Evolutionary conservation across 1,284 basidiomycete genomes (phyloP).

Genomic region (Kwoniella shivajii): DNA sequence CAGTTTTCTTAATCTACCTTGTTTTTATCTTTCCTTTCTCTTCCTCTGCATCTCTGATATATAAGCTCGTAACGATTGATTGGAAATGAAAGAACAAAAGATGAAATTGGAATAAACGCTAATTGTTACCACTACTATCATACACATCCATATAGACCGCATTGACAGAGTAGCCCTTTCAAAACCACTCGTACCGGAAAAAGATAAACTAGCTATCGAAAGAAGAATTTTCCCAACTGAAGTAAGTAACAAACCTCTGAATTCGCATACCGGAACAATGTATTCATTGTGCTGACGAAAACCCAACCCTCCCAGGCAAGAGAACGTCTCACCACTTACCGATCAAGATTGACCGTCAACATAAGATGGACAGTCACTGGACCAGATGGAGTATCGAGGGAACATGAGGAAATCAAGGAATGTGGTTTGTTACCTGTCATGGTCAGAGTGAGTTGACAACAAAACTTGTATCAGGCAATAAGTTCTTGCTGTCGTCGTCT

Average conservation of each 20-base stretch:
- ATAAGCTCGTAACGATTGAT: background rate
- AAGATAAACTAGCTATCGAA: constrained; percentile 73
- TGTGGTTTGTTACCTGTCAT: constrained; percentile 95
- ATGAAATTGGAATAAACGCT: background rate
- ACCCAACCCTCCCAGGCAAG: constrained; percentile 64
- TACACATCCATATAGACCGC: constrained; percentile 64
- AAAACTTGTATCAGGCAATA: background rate
- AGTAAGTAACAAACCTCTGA: constrained; percentile 57
- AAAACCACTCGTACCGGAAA: constrained; percentile 84
- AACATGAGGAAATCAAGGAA: constrained; percentile 74
- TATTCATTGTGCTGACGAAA: background rate
- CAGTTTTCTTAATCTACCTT: constrained; percentile 52
- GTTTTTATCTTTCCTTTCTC: too few relatives aligned
- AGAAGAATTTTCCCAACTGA: constrained; percentile 85
- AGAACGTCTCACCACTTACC: constrained; percentile 89
- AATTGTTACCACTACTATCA: background rate
- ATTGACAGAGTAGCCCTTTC: constrained; percentile 84
- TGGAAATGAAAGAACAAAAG: background rate
- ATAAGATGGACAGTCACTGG: constrained; percentile 80
- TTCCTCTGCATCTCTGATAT: background rate
- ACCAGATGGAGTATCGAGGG: constrained; percentile 57
- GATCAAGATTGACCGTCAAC: constrained; percentile 86
- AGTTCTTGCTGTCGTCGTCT: background rate
- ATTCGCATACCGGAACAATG: background rate
- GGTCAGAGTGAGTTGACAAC: constrained; percentile 72